Base-by-base conservation (phyloP, 2,329 filamentous ascomycete species). In the Cordyceps cicadae region DNA sequence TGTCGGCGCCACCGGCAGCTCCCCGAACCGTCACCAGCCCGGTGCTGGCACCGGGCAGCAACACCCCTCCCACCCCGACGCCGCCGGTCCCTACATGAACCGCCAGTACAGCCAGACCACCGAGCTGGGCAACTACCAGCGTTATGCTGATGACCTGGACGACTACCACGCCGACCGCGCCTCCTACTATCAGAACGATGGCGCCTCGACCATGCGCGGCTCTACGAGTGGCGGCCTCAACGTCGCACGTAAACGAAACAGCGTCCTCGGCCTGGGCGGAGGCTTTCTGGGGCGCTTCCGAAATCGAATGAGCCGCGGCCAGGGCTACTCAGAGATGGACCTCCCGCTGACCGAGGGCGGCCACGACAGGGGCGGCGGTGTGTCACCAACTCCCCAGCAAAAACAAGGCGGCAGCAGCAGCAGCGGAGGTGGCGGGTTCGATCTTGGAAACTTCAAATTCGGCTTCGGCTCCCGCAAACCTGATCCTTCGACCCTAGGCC, bases 311-410 rank as follows among this genome's bases (percentile, higher is more conserved):
- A 93, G 94, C 58, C 92, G 96, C 86, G 88, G 85, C 24, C 82
- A 89, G 67, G 83, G 87, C 64, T 97, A 99, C 75, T 97, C 93
- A 39, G 94, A 97, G 76, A 99, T 99, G 94, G 93, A 99, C 71
- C 80, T 99, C 59, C 94, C 94, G 15, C 79, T 99, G 74, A 97
- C 93, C 5, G 91, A 97, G 71, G 77, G 87, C 0, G 75, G 77
- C 26, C 72, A 72, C 52, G 83, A 70, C n/a, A 69, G 73, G 59
- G 49, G 11, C 2, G 68, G 66, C 12, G 68, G 68, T 54, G 67
- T 67, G 11, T 41, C 61, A 43, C 15, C 39, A 14, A 7, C 46
- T 4, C 61, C 67, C 80, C 67, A 75, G 63, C 50, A 69, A 76
- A 65, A 70, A 74, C 53, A 74, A 75, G 68, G 68, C 79, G 59